These are phyloP conservation scores for Apostasia shenzhenica DNA, from an alignment of 106 monocot species.

Conservation along the genomic window DNA sequence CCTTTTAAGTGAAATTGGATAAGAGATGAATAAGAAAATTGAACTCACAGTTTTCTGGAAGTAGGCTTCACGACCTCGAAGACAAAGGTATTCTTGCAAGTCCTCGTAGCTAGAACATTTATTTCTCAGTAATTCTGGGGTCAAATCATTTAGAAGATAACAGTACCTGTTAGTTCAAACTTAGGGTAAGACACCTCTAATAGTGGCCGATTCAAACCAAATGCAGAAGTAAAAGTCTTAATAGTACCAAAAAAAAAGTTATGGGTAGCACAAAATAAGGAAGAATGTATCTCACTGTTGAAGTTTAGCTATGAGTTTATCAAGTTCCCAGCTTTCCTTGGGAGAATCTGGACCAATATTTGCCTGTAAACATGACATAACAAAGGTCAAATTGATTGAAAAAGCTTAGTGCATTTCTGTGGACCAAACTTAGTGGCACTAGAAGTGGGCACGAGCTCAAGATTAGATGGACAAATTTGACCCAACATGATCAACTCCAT, in stretches of 20 bases:
- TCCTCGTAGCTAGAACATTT: slow-evolving; percentile 70
- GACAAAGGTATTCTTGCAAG: slow-evolving; percentile 64
- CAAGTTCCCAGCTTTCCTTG: slow-evolving; percentile 76
- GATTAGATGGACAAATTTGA: no score
- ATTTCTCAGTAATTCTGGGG: slow-evolving; percentile 60
- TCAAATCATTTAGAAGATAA: slow-evolving; percentile 77
- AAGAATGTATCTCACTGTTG: slow-evolving; percentile 56
- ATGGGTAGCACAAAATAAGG: background rate
- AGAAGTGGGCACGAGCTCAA: no score
- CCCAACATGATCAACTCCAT: no score
- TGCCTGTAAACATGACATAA: slow-evolving; percentile 34
- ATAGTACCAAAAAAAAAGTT: no score
- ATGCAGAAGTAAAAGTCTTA: no score
- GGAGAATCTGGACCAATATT: slow-evolving; percentile 62
- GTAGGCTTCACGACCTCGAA: slow-evolving; percentile 87
- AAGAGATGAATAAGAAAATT: background rate
- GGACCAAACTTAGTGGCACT: no score
- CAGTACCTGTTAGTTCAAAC: slow-evolving; percentile 55
- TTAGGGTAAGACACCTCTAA: no score
- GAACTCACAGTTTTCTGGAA: slow-evolving; percentile 69
- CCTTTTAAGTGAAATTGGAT: no score
- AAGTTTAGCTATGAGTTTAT: slow-evolving; percentile 82
- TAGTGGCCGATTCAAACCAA: no score
- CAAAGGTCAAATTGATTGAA: background rate
- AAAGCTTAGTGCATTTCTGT: background rate